Base-by-base conservation (phyloP, 768 basidiomycete species). In the Amanita pseudoporphyria region DNA sequence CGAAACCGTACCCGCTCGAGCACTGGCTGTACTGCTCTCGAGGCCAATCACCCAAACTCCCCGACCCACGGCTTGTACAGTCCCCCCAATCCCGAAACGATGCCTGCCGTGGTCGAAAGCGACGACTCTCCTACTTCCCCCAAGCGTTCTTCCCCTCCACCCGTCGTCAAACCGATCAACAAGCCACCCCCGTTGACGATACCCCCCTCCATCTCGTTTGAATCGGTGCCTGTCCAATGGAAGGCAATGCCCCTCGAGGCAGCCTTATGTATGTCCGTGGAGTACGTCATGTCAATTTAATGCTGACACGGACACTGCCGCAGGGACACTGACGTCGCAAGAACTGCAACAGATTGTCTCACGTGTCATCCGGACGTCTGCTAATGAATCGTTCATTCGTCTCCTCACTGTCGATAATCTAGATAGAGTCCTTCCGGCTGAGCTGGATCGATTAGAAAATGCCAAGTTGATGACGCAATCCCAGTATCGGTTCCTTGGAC, bases 301-400 rank as follows among this genome's bases (percentile, higher is more conserved):
- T 16, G 38, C 40, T 45, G 46, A 44, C 55, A 40, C 40, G 42
- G 46, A 44, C 55, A 24, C 24, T 49, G 21, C 18, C 47, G 14
- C 54, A 77, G 75, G 74, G 75, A 76, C 83, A 60, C 67, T 87
- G 65, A 77, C 78, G 60, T 60, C 76, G 58, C 54, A 67, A 58
- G 66, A 86, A 53, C 73, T 88, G 26, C 87, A 87, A 58, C 70
- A 76, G 19, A 76, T 87, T 52, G 86, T 87, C 16, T 81, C 84
- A 26, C 71, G 76, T 6, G 82, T 84, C 4, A 85, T 89, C 55
- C 77, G 82, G 12, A 67, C 75, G 16, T 84, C 83, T 9, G 79
- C 83, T 0, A 71, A 73, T 52, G 82, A 84, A 52, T 80, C 82
- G 2, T 84, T 80, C 56, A 77, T 88, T 44, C 83, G 85, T 3